Percentiles rank a stretch among this genome's conserved stretches.
Conservation (phyloP, 2,329 filamentous ascomycete species). For the Pyrenophora tritici-repentis region DNA sequence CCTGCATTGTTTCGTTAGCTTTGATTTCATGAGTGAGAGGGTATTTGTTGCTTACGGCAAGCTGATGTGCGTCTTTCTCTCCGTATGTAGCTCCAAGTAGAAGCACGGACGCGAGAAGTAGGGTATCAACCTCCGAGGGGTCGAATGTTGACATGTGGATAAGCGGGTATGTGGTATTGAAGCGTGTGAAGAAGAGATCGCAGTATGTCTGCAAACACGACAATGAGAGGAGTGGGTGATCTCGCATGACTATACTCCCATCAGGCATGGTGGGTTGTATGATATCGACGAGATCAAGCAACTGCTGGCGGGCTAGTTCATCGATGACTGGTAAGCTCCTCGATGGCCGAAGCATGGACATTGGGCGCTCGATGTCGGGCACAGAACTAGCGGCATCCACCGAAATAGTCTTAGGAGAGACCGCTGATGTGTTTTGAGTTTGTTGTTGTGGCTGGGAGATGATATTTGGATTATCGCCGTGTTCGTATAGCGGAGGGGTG, state of each 20-base stretch:
- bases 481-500: slow-evolving; percentile 27
- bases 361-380: slow-evolving; percentile 38
- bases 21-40: neutral
- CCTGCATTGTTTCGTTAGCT: slow-evolving; percentile 24
- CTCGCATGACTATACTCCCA: slow-evolving; percentile 52
- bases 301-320: slow-evolving; percentile 47
- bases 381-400: neutral
- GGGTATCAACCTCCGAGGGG: slow-evolving; percentile 54
- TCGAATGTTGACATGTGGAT: slow-evolving; percentile 64
- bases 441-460: neutral
- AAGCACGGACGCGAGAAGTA: slow-evolving; percentile 61
- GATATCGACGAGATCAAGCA: slow-evolving; percentile 59
- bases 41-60: slow-evolving; percentile 52
- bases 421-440: neutral
- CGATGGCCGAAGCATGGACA: slow-evolving; percentile 42
- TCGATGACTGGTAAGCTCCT: slow-evolving; percentile 47
- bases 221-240: slow-evolving; percentile 59
- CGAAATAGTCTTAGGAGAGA: neutral
- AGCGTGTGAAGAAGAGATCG: slow-evolving; percentile 64
- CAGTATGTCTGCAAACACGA: slow-evolving; percentile 60
- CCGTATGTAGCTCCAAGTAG: slow-evolving; percentile 67
- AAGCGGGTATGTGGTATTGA: slow-evolving; percentile 65
- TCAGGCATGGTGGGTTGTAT: slow-evolving; percentile 57
- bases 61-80: slow-evolving; percentile 62
- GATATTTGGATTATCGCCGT: slow-evolving; percentile 2